Evolutionary conservation across 2,329 filamentous ascomycete species (phyloP), one percentile per base, ranked within the genome.

Genomic region (Trichoderma breve): DNA sequence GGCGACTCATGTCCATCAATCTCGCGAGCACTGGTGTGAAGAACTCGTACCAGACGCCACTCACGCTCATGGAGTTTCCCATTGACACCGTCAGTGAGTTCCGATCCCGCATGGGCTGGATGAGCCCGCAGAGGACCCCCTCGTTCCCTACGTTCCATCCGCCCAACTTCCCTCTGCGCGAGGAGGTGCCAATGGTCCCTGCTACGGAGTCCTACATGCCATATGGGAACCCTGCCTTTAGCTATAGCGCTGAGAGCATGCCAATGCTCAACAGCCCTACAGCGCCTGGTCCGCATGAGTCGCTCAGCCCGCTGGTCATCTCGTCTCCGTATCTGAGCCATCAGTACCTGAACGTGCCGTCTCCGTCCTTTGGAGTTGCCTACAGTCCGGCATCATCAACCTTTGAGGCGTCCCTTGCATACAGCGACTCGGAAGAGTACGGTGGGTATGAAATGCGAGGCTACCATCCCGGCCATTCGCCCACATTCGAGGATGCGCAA

Each of bases 11-110:
- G 74, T 88, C 90, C 26, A 88, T 93, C 83, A 93, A 88, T 76
- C 83, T 89, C 26, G 86, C 87, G 5, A 85, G 87, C 73, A 84
- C 47, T 24, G 47, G 84, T 24, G 84, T 86, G 72, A 87, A 89
- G 70, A 85, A 85, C 18, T 87, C 89, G 30, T 81, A 87, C 55
- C 88, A 90, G 77, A 88, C 90, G 34, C 89, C 90, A 12, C 81
- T 93, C 73, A 83, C 85, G 6, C 84, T 94, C 57, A 92, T 94
- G 89, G 89, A 92, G 76, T 90, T 91, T 73, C 91, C 92, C 21
- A 89, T 92, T 70, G 87, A 92, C 75, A 89, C 90, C 61, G 89
- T 93, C 70, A 84, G 85, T 71, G 89, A 90, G 76, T 94, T 94
- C 81, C 89, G 91, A 76, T 85, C 84, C 43, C 88, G 90, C 75